Conservation (phyloP, 257 asterid genomes). For the Nicotiana obtusifolia region DNA sequence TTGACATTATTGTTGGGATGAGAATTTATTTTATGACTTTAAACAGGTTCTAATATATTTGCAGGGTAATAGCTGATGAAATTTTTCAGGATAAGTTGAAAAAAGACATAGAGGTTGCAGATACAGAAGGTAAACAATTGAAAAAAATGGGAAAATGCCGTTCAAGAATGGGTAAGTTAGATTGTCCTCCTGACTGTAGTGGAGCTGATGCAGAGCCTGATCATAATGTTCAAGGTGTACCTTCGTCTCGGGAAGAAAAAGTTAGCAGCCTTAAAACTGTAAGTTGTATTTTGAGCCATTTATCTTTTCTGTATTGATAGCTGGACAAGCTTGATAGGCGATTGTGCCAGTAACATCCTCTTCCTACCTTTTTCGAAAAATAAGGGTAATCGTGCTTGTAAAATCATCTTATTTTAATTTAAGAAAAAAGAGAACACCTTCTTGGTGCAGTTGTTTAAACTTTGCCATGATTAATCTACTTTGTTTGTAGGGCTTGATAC, state of each 20-base stretch:
- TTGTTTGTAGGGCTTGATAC: conserved; percentile 70
- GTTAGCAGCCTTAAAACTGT: conserved; percentile 97
- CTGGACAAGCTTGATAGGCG: not conserved
- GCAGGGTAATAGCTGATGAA: conserved; percentile 39
- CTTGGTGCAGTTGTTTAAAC: not conserved
- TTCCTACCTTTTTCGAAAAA: not conserved
- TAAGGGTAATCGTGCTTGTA: not conserved
- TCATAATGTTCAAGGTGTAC: conserved; percentile 68
- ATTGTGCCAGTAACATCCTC: not conserved
- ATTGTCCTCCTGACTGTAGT: conserved; percentile 59
- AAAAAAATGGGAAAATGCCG: conserved; percentile 63
- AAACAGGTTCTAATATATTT: conserved; percentile 12
- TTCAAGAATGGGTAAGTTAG: conserved; percentile 52
- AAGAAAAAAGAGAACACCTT: not conserved
- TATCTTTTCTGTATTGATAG: not conserved
- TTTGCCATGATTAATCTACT: conserved; percentile 17
- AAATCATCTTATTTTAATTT: not conserved
- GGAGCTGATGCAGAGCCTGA: conserved; percentile 76
- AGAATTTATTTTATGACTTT: not conserved
- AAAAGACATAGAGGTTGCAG: conserved; percentile 59
- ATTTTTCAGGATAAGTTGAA: conserved; percentile 31
- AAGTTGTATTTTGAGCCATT: conserved; percentile 28
- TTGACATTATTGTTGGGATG: not conserved
- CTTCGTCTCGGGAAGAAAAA: conserved; percentile 90
- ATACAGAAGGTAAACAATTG: conserved; percentile 54